Conservation (phyloP, 225 moss, liverwort and hornwort species). For the Bryoerythrophyllum caledonicum region DNA sequence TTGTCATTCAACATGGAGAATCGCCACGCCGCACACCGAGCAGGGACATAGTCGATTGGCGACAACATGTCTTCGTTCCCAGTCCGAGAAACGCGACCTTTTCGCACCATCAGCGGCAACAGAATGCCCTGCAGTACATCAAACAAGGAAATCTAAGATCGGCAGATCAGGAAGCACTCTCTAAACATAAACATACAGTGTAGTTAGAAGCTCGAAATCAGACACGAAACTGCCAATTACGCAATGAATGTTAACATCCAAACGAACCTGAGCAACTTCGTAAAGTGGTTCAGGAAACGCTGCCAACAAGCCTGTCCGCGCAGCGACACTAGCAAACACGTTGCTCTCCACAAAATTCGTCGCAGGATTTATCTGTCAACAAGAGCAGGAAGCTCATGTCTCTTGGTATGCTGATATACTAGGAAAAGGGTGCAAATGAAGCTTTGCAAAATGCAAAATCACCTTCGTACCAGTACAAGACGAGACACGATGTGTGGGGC, state of each 20-base stretch:
- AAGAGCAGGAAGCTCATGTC: background rate
- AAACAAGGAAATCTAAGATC: background rate
- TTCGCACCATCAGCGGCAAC: slow-evolving; percentile 84
- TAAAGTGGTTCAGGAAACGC: slow-evolving; percentile 70
- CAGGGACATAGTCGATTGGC: slow-evolving; percentile 83
- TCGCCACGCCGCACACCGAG: slow-evolving; percentile 81
- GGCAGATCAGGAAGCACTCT: too few relatives aligned
- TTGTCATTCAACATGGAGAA: slow-evolving; percentile 88
- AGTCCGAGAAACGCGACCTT: slow-evolving; percentile 62
- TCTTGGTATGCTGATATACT: background rate
- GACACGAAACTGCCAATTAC: too few relatives aligned
- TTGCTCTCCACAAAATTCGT: slow-evolving; percentile 67
- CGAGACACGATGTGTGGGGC: slow-evolving; percentile 67
- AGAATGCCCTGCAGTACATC: slow-evolving; percentile 70
- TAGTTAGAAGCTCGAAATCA: too few relatives aligned
- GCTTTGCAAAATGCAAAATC: too few relatives aligned
- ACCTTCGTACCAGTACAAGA: slow-evolving; percentile 69
- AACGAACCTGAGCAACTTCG: slow-evolving; percentile 68
- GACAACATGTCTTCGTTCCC: slow-evolving; percentile 71
- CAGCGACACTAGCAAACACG: slow-evolving; percentile 57
- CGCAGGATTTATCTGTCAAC: slow-evolving; percentile 80
- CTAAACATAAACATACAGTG: too few relatives aligned
- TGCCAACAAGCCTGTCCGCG: slow-evolving; percentile 71
- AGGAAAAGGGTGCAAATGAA: background rate
- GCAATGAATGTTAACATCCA: background rate